Evolutionary conservation across 139 green algal genomes (phyloP).

Genomic region (Desmodesmus armatus): DNA sequence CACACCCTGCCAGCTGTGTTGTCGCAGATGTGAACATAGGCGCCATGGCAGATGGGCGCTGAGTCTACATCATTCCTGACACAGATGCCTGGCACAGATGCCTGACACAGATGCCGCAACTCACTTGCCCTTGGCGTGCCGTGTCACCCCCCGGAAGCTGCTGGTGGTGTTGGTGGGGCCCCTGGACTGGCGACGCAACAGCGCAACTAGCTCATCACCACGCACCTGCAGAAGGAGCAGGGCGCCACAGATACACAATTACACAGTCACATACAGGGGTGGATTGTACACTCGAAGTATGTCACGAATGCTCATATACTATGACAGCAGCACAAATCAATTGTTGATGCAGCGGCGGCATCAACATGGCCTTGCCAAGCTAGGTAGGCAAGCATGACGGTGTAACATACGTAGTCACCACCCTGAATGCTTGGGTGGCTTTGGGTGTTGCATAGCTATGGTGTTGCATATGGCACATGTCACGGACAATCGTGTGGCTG

Average conservation of each 20-base stretch:
- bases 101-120: too few relatives aligned
- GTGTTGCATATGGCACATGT: background rate
- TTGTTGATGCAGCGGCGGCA: background rate
- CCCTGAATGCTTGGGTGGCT: too few relatives aligned
- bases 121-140: slow-evolving; percentile 38
- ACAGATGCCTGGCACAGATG: background rate
- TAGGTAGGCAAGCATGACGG: too few relatives aligned
- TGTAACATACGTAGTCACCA: too few relatives aligned
- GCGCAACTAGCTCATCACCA: slow-evolving; percentile 70
- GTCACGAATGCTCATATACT: background rate
- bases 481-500: too few relatives aligned
- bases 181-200: slow-evolving; percentile 51
- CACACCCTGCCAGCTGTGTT: too few relatives aligned
- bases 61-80: background rate
- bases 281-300: background rate
- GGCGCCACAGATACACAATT: background rate
- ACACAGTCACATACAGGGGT: background rate
- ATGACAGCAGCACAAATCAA: background rate
- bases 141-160: slow-evolving; percentile 41
- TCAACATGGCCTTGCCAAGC: background rate
- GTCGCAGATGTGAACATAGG: too few relatives aligned
- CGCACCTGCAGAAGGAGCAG: slow-evolving; percentile 50
- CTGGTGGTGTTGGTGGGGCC: slow-evolving; percentile 21
- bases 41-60: background rate
- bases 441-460: too few relatives aligned